phyloP scores from a whole-genome alignment of 2,329 filamentous ascomycete genomes.

The Furcasterigmium sp. region DNA sequence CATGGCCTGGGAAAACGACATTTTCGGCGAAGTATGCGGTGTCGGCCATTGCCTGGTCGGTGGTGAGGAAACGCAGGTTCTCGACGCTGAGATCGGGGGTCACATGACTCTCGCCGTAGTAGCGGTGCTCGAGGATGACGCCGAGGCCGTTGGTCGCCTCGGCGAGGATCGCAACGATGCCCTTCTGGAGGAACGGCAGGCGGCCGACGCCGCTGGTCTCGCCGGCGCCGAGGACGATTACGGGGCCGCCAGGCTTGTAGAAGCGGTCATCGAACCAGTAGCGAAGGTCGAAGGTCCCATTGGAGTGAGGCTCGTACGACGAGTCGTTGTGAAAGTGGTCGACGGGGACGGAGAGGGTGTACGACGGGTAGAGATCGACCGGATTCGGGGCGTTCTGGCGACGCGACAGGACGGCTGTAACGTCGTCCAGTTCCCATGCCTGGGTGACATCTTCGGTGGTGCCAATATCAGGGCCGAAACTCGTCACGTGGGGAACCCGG shows the following conservation, averaged over 20 bases:
- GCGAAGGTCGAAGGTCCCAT: conserved; percentile 62
- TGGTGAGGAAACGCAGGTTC: conserved; percentile 75
- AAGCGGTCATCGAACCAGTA: conserved; percentile 80
- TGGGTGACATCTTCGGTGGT: not conserved
- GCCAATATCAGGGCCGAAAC: not conserved
- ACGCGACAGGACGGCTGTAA: not conserved
- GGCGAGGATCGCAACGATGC: conserved; percentile 66
- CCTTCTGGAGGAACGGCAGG: conserved; percentile 69
- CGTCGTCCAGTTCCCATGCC: not conserved
- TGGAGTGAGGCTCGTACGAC: conserved; percentile 69
- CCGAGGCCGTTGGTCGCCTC: conserved; percentile 68
- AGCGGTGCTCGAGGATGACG: conserved; percentile 80
- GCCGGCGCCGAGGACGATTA: conserved; percentile 71
- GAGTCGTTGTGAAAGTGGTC: conserved; percentile 83
- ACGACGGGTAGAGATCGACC: conserved; percentile 24
- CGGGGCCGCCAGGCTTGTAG: conserved; percentile 73
- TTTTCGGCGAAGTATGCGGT: conserved; percentile 75
- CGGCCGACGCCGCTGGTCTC: conserved; percentile 61
- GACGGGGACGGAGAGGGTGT: conserved; percentile 46
- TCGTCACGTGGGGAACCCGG: not conserved
- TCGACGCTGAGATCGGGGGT: conserved; percentile 58
- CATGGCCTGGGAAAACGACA: conserved; percentile 64
- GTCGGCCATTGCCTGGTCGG: conserved; percentile 78
- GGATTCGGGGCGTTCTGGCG: conserved; percentile 1
- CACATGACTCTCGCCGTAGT: conserved; percentile 76